Percentiles rank a stretch among this genome's conserved stretches.
Conservation (phyloP, 2,329 filamentous ascomycete genomes). For the Botryotinia narcissicola region DNA sequence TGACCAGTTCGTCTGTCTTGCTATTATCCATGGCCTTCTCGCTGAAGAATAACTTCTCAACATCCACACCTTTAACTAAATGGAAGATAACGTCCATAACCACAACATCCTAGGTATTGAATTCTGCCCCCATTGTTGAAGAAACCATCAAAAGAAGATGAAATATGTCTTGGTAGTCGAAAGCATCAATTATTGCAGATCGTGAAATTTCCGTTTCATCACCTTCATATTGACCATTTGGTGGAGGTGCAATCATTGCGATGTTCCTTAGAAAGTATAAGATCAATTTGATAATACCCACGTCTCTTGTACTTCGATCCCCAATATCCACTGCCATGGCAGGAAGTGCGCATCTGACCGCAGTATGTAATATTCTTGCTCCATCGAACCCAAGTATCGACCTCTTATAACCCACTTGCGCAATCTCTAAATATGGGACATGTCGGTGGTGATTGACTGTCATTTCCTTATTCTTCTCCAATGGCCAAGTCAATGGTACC, state of each 20-base stretch:
- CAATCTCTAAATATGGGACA: conserved; percentile 81
- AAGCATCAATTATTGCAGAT: conserved; percentile 83
- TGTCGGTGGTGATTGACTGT: conserved; percentile 92
- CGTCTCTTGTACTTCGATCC: conserved; percentile 76
- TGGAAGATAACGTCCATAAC: conserved; percentile 91
- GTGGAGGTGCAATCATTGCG: conserved; percentile 75
- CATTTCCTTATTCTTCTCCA: conserved; percentile 79
- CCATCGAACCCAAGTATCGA: conserved; percentile 81
- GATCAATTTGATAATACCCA: conserved; percentile 87
- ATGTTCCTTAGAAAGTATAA: conserved; percentile 89
- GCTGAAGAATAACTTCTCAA: conserved; percentile 80
- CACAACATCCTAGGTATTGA: conserved; percentile 83
- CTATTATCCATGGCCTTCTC: conserved; percentile 67
- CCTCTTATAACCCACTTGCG: conserved; percentile 87
- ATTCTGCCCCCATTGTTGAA: conserved; percentile 92
- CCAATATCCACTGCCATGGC: conserved; percentile 76
- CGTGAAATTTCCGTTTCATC: conserved; percentile 87
- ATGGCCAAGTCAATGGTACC: conserved; percentile 90
- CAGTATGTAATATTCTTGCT: conserved; percentile 73
- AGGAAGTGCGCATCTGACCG: conserved; percentile 77
- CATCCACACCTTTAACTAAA: conserved; percentile 83
- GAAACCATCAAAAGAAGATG: conserved; percentile 80
- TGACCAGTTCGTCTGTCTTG: conserved; percentile 70
- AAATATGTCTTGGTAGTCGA: conserved; percentile 88
- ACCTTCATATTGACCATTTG: conserved; percentile 72